Evolutionary conservation across 2,329 filamentous ascomycete species (phyloP).

Genomic region (Fusarium sp.): DNA sequence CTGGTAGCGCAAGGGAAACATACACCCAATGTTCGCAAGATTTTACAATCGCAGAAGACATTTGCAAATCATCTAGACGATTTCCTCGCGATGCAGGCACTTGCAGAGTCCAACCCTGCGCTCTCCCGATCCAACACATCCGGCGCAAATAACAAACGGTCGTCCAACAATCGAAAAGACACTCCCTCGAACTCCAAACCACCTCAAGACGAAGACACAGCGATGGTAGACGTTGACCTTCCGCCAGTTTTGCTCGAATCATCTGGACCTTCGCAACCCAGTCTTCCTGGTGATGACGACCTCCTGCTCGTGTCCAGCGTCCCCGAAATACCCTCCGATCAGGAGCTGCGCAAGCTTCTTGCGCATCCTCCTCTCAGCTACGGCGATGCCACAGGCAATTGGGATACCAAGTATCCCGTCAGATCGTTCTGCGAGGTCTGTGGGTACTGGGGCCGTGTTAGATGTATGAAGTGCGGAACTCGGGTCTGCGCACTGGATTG

Average conservation of each 20-base stretch:
- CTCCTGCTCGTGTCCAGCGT: conserved; percentile 70
- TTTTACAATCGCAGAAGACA: conserved; percentile 84
- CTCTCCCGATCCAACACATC: conserved; percentile 51
- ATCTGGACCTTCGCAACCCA: conserved; percentile 49
- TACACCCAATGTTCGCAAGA: conserved; percentile 79
- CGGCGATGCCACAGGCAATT: conserved; percentile 69
- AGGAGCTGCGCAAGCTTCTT: conserved; percentile 74
- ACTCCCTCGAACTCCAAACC: conserved; percentile 42
- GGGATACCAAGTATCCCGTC: conserved; percentile 65
- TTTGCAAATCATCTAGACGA: conserved; percentile 87
- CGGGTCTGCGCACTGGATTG: conserved; percentile 83
- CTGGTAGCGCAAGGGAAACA: conserved; percentile 65
- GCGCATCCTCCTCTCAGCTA: conserved; percentile 76
- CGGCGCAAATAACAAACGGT: conserved; percentile 50
- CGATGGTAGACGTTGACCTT: conserved; percentile 47
- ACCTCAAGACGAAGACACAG: conserved; percentile 45
- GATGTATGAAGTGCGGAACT: conserved; percentile 82
- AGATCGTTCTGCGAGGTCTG: conserved; percentile 82
- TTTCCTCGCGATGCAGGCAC: conserved; percentile 74
- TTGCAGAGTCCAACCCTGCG: conserved; percentile 56
- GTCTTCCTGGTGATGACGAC: conserved; percentile 66
- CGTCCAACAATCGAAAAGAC: conserved; percentile 47
- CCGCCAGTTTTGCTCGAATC: conserved; percentile 55
- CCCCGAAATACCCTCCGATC: conserved; percentile 69
- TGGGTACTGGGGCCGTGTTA: conserved; percentile 83